Conservation (phyloP, 2,329 filamentous ascomycete species). For the Colletotrichum sp. region DNA sequence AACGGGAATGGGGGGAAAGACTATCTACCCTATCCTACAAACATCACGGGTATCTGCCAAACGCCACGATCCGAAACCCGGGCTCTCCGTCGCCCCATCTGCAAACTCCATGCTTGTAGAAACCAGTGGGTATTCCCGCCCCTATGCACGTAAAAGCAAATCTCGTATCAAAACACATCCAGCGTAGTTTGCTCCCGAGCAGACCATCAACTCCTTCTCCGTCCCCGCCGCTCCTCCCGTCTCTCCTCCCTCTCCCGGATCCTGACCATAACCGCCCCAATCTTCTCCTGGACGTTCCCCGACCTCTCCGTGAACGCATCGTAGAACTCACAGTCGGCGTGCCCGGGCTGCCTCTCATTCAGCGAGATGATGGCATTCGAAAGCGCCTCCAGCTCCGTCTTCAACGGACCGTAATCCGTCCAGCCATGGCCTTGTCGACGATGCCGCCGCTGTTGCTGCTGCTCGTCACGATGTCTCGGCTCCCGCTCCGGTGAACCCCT, state of each 20-base stretch:
- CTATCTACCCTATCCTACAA: background rate
- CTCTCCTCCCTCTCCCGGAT: slow-evolving; percentile 21
- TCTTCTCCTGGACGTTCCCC: slow-evolving; percentile 14
- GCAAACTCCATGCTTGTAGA: background rate
- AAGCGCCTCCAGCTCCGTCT: slow-evolving; percentile 10
- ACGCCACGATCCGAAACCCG: background rate
- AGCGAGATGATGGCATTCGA: slow-evolving; percentile 16
- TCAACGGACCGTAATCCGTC: slow-evolving; percentile 7
- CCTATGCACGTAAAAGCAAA: background rate
- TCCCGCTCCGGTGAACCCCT: background rate
- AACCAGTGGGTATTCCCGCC: background rate
- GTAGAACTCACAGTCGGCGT: slow-evolving; percentile 21
- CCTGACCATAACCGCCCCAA: slow-evolving; percentile 8
- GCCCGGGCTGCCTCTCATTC: slow-evolving; percentile 14
- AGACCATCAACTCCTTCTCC: background rate
- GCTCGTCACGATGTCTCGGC: background rate
- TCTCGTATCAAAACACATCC: background rate
- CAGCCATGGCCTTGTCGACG: background rate
- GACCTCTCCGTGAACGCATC: slow-evolving; percentile 17
- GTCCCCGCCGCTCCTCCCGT: background rate
- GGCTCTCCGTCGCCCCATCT: background rate
- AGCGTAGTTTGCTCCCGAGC: background rate
- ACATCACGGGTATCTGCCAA: background rate
- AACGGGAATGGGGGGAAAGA: background rate
- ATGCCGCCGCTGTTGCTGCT: background rate